phyloP scores from a whole-genome alignment of 2,329 filamentous ascomycete species.

The Hansfordia pulvinata region DNA sequence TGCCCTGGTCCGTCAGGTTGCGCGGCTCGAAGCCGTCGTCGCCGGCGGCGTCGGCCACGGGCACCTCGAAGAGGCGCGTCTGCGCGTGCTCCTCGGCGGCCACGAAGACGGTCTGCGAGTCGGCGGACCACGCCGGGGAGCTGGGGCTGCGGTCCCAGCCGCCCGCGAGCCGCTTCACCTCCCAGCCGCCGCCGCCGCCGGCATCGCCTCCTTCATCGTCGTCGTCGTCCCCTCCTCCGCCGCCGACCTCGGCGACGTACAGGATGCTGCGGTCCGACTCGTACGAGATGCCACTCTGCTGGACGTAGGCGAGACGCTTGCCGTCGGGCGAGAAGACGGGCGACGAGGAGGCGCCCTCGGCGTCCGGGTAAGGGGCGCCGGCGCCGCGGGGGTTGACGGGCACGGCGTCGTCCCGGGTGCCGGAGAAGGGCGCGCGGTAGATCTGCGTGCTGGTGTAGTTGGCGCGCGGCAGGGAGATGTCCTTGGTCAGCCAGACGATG shows the following conservation, averaged over 20 bases:
- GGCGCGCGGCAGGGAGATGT: conserved; percentile 36
- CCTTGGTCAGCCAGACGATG: conserved; percentile 42
- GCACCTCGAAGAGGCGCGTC: conserved; percentile 17
- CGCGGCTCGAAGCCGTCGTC: conserved; percentile 14
- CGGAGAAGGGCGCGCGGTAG: conserved; percentile 19
- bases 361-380: conserved; percentile 14
- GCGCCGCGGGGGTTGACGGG: conserved; percentile 20
- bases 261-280: conserved; percentile 28
- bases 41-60: conserved; percentile 13
- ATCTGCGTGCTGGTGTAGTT: conserved; percentile 31
- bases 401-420: conserved; percentile 14
- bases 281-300: conserved; percentile 46
- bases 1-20: conserved; percentile 19
- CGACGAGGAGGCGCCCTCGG: conserved; percentile 19
- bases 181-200: no score
- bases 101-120: conserved; percentile 15
- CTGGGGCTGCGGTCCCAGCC: conserved; percentile 18
- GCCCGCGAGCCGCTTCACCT: conserved; percentile 16
- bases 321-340: conserved; percentile 43
- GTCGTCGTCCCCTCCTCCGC: no score
- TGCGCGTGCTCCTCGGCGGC: conserved; percentile 15
- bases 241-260: conserved; percentile 27
- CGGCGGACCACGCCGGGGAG: conserved; percentile 12
- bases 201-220: no score
- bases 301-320: conserved; percentile 42